These are phyloP conservation scores for Plasmodium gallinaceum DNA, from an alignment of 169 alveolate genomes.

Conservation along the genomic window DNA sequence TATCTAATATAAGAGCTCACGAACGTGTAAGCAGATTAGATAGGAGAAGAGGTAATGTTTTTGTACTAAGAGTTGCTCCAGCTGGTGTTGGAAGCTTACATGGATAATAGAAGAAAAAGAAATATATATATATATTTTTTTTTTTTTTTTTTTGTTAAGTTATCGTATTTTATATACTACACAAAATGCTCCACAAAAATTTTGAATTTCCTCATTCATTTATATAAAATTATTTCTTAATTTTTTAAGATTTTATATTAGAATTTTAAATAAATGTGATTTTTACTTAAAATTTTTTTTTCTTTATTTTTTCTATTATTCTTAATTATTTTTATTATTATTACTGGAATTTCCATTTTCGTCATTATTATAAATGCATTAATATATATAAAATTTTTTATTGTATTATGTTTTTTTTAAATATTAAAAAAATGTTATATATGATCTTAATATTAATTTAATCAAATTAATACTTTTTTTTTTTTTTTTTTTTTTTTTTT, in stretches of 20 bases:
- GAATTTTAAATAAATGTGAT: neutral
- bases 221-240: no score
- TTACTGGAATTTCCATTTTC: neutral
- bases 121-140: no score
- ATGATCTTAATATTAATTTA: neutral
- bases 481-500: neutral
- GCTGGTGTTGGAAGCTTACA: slow-evolving; percentile 80
- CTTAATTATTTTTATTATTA: neutral
- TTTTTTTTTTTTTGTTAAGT: neutral
- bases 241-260: no score
- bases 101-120: slow-evolving; percentile 5
- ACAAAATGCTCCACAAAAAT: neutral
- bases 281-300: slow-evolving; percentile 1
- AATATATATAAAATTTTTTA: slow-evolving; percentile 6
- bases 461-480: neutral
- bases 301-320: neutral
- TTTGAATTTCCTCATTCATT: no score
- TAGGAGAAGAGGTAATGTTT: slow-evolving; percentile 91
- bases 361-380: slow-evolving; percentile 1
- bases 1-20: slow-evolving; percentile 88
- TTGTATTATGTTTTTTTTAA: neutral
- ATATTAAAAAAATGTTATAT: neutral
- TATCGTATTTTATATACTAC: neutral
- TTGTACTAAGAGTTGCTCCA: slow-evolving; percentile 90
- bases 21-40: slow-evolving; percentile 90